Evolutionary conservation across 2,329 filamentous ascomycete species (phyloP), one percentile per base, ranked within the genome.

Genomic region (Trichophyton equinum): DNA sequence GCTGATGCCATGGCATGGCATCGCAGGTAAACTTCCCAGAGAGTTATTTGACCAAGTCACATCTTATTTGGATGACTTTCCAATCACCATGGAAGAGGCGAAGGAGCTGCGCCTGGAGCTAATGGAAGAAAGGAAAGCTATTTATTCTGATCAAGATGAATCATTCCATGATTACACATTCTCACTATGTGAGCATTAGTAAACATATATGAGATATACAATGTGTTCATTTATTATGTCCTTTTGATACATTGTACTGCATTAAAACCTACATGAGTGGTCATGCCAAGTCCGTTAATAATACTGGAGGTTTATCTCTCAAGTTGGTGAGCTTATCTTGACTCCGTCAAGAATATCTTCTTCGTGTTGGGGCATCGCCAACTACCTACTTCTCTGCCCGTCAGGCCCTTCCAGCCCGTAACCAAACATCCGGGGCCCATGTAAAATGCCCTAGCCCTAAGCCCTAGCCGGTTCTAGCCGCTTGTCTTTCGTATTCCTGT

Each of bases 151-250:
- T 11, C 57, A 62, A 13, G 18, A 13, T 33, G 38, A 51, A 8
- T 27, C 27, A 9, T 40, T 62, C 4, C 18, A 42, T 8, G 2
- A 3, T 3, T 0, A 13, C 4, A 20, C 6, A 30, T 63, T 64
- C 36, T 62, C 60, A 13, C 57, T 65, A 36, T 65, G 64, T 49
- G 63, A 65, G 55, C 63, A 65, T 51, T 64, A 56, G 27, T 4
- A 15, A 42, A 22, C 5, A 36, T 13, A 18, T 30, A 47, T 22
- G 20, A 27, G 4, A 27, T 27, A 27, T 27, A 27, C 25, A 27
- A 6, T 27, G 25, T 27, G 4, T 27, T 6, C 25, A 6, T 27
- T 27, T 27, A 6, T 30, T 27, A 6, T 6, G 25, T 27, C 25
- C 25, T 27, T 27, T 27, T 27, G 25, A 27, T 6, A 27, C 5